Evolutionary conservation across 805 yeast species (phyloP).

Genomic region (Pichia exigua): DNA sequence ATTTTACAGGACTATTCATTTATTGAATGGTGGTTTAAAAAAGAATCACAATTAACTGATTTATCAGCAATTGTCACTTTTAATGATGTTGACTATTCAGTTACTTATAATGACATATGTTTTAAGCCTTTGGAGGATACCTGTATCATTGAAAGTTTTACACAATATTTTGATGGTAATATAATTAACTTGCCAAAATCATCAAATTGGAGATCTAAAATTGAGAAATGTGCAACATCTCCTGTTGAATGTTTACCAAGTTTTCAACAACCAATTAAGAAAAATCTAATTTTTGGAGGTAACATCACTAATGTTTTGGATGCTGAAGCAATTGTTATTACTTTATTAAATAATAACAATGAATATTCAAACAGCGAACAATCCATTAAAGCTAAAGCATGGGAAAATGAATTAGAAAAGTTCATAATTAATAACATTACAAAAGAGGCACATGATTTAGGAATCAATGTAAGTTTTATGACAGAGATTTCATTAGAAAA

Average conservation of each 20-base stretch:
- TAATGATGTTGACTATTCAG: slow-evolving; percentile 10
- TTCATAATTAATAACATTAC: slow-evolving; percentile 38
- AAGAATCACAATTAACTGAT: slow-evolving; percentile 48
- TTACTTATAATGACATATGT: slow-evolving; percentile 59
- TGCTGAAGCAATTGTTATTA: slow-evolving; percentile 68
- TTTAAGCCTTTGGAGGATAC: slow-evolving; percentile 73
- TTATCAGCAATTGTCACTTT: slow-evolving; percentile 18
- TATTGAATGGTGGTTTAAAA: slow-evolving; percentile 83
- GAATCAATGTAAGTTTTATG: slow-evolving; percentile 61
- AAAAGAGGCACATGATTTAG: slow-evolving; percentile 40
- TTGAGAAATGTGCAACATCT: slow-evolving; percentile 57
- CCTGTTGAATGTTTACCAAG: slow-evolving; percentile 89
- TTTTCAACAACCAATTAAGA: slow-evolving; percentile 83
- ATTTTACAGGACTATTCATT: slow-evolving; percentile 54
- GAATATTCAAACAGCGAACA: slow-evolving; percentile 35
- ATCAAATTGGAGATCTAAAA: slow-evolving; percentile 44
- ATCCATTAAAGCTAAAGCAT: slow-evolving; percentile 36
- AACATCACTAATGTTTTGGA: slow-evolving; percentile 35
- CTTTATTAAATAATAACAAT: slow-evolving; percentile 57
- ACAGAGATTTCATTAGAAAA: slow-evolving; percentile 80
- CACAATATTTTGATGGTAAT: slow-evolving; percentile 78
- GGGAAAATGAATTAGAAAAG: slow-evolving; percentile 66
- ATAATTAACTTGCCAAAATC: slow-evolving; percentile 38
- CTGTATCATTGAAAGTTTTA: slow-evolving; percentile 81
- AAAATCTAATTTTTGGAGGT: slow-evolving; percentile 64